Evolutionary conservation across 768 basidiomycete genomes (phyloP).

Genomic region (Baorangia bicolor): DNA sequence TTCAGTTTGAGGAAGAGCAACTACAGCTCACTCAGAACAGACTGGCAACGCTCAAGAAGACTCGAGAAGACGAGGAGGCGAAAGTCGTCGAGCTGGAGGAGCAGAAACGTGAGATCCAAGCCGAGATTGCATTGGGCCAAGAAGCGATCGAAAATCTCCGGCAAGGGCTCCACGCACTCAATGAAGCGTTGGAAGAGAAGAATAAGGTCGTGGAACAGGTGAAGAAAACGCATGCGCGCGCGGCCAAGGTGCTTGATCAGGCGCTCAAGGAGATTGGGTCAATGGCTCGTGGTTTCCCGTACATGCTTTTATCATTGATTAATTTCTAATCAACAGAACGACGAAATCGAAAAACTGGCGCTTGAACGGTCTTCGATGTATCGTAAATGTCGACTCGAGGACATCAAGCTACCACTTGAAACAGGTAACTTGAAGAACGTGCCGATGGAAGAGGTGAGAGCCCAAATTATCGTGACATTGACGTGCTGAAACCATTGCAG

Average conservation of each 20-base stretch:
- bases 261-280: slow-evolving; percentile 86
- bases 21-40: slow-evolving; percentile 65
- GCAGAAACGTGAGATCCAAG: slow-evolving; percentile 53
- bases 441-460: slow-evolving; percentile 88
- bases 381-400: slow-evolving; percentile 90
- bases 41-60: slow-evolving; percentile 50
- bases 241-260: slow-evolving; percentile 78
- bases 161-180: slow-evolving; percentile 58
- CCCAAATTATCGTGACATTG: background rate
- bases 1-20: slow-evolving; percentile 80
- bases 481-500: slow-evolving; percentile 37
- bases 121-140: slow-evolving; percentile 61
- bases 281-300: slow-evolving; percentile 48
- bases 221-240: slow-evolving; percentile 67
- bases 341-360: slow-evolving; percentile 86
- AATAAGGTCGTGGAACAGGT: slow-evolving; percentile 72
- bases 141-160: slow-evolving; percentile 54
- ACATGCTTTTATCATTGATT: slow-evolving; percentile 23
- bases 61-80: slow-evolving; percentile 50
- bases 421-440: slow-evolving; percentile 80
- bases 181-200: slow-evolving; percentile 69
- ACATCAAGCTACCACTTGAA: slow-evolving; percentile 77
- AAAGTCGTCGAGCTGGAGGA: slow-evolving; percentile 53
- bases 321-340: slow-evolving; percentile 49
- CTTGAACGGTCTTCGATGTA: slow-evolving; percentile 86